Evolutionary conservation across 2,329 filamentous ascomycete genomes (phyloP), one percentile per base, ranked within the genome.

Genomic region (Colletotrichum sp.): DNA sequence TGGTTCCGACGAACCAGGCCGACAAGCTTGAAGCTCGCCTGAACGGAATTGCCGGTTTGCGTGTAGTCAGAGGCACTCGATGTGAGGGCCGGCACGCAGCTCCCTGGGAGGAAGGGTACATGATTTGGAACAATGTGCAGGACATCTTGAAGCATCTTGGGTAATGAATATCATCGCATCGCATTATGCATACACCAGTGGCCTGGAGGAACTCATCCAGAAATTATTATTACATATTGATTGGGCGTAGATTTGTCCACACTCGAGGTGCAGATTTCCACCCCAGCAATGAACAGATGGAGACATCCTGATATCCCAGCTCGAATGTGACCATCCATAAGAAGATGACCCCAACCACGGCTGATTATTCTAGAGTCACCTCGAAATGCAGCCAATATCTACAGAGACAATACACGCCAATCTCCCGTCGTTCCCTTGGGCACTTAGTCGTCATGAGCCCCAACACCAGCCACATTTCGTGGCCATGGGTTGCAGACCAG

Each of bases 131-230:
- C 1, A 55, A 9, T 16, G 15, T 66, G 7, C 28, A 52, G n/a
- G 43, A 66, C 28, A 34, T 56, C 18, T 55, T 66, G 64, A 34
- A 55, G 21, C 28, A 66, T 52, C 43, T 66, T 9, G 13, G 26
- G 18, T 12, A 5, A 66, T n/a, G 15, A 26, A 8, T 12, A 8
- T 4, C 10, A 52, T 21, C n/a, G n/a, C n/a, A n/a, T 12, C 9
- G n/a, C 38, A 12, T 12, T 48, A n/a, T n/a, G 3, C 5, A 43
- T 10, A 48, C 43, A 48, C 18, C 18, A n/a, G 3, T 48, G 1
- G 5, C 9, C 18, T 48, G 38, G 38, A 6, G 18, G 38, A n/a
- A 48, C 5, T 43, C 38, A 4, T n/a, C 18, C 18, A n/a, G 38
- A 48, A 48, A n/a, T 12, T n/a, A 0, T 12, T n/a, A 12, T 10